Evolutionary conservation across 495 filamentous ascomycete genomes (phyloP).

Genomic region (Oidiodendron maius): DNA sequence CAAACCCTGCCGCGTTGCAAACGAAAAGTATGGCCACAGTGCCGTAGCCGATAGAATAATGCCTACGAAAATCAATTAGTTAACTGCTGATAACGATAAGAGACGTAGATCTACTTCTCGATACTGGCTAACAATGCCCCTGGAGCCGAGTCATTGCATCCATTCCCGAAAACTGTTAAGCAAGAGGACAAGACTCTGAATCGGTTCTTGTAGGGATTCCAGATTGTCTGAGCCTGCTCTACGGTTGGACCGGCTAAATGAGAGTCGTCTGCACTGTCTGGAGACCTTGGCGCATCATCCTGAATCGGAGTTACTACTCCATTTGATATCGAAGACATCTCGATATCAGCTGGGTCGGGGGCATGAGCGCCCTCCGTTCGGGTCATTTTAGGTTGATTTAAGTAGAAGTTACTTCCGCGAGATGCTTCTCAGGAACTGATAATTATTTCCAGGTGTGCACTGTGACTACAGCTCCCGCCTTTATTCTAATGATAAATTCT

Average conservation of each 20-base stretch:
- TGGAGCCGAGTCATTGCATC: slow-evolving; percentile 57
- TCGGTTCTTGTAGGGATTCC: slow-evolving; percentile 46
- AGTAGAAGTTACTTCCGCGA: too few relatives aligned
- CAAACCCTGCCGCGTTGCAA: slow-evolving; percentile 69
- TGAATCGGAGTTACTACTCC: background rate
- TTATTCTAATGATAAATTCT: too few relatives aligned
- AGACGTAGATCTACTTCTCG: slow-evolving; percentile 31
- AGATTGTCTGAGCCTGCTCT: slow-evolving; percentile 40
- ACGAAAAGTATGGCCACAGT: slow-evolving; percentile 75
- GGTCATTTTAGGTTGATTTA: too few relatives aligned
- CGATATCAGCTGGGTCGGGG: background rate
- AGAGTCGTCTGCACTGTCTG: background rate
- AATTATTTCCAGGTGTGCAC: too few relatives aligned
- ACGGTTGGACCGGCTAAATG: slow-evolving; percentile 12
- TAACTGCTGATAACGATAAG: too few relatives aligned
- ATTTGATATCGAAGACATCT: background rate
- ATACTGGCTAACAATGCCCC: slow-evolving; percentile 73
- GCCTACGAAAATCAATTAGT: slow-evolving; percentile 26
- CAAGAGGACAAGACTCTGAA: slow-evolving; percentile 40
- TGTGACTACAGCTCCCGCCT: too few relatives aligned
- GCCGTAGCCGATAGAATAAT: slow-evolving; percentile 66
- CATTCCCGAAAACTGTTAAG: slow-evolving; percentile 45
- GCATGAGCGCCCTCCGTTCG: background rate
- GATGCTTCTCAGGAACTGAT: too few relatives aligned
- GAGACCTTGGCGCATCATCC: too few relatives aligned